A percentile compares a stretch with the other conserved stretches of the same genome.
Conservation (phyloP, 352 stramenopile genomes). For the Phytophthora palmivora region DNA sequence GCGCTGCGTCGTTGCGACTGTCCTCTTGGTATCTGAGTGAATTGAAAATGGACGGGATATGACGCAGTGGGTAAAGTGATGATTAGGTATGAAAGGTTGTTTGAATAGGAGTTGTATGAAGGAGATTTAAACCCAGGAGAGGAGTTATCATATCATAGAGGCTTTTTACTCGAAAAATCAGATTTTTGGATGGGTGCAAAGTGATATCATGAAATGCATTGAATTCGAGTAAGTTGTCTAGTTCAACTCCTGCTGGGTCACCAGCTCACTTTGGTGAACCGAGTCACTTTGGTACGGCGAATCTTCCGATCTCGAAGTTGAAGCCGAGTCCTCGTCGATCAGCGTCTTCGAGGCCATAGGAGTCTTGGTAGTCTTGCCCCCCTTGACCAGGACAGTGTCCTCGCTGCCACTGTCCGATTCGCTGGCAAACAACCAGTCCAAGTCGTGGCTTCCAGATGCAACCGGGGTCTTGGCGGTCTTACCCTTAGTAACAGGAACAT, state of each 20-base stretch:
- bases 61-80: not conserved
- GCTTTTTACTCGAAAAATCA: slow-evolving; percentile 26
- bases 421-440: slow-evolving; percentile 13
- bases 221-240: not conserved
- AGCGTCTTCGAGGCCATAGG: slow-evolving; percentile 6
- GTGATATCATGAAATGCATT: slow-evolving; percentile 4
- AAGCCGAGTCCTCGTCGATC: slow-evolving; percentile 15
- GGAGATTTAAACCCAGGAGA: slow-evolving; percentile 3
- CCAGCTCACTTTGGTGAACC: slow-evolving; percentile 4
- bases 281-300: slow-evolving; percentile 8
- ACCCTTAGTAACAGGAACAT: not conserved
- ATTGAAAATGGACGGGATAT: slow-evolving; percentile 15
- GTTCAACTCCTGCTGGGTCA: slow-evolving; percentile 6
- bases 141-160: not conserved
- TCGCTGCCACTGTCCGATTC: slow-evolving; percentile 6
- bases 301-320: slow-evolving; percentile 13
- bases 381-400: not conserved
- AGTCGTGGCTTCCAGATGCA: not conserved
- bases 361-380: slow-evolving; percentile 6
- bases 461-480: slow-evolving; percentile 8
- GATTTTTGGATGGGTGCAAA: slow-evolving; percentile 22
- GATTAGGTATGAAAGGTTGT: not conserved
- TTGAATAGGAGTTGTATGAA: not conserved
- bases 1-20: not conserved
- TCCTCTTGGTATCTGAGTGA: slow-evolving; percentile 15